Base-by-base conservation (phyloP, 2,329 filamentous ascomycete genomes). In the Pestalotiopsis sp. region DNA sequence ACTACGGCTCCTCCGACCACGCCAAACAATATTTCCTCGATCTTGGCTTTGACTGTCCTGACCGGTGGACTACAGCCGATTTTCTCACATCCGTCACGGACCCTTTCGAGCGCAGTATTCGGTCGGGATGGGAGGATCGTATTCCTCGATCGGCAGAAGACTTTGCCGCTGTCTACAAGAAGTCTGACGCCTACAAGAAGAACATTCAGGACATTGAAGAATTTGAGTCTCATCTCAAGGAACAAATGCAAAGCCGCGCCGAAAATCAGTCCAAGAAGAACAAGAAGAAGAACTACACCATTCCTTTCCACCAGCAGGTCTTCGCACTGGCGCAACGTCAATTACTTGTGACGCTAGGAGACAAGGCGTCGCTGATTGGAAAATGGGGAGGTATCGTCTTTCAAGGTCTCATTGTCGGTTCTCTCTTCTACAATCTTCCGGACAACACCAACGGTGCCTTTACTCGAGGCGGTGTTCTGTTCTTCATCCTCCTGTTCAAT, bases 11-110 rank as follows among this genome's bases (percentile, higher is more conserved):
- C 3, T 85, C 85, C 0, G 82, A 83, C 4, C 80, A 86, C 4
- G 91, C 90, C 1, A 90, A 85, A 72, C 75, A 81, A 12, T 92
- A 89, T 76, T 92, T 93, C 72, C 80, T 88, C 68, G 79, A 84
- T 12, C 80, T 92, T 66, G 91, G 91, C 0, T 93, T 92, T 70
- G 82, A 87, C 12, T 91, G 79, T 36, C 81, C 82, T 0, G 75
- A 77, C 0, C 74, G 83, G 36, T 81, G 90, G 72, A 93, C 91
- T 0, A 93, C 91, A 0, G 89, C 91, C 0, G 92, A 94, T 74
- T 94, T 93, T 77, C 78, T 94, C 20, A 93, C 68, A 31, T 64
- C 66, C 2, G 90, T 91, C 14, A 92, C 90, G 2, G 90, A 92
- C 73, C 85, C 87, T 1, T 85, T 84, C 4, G 90, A 91, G 73